Base-by-base conservation (phyloP, 306 rosid genomes). In the Glycine latifolia region DNA sequence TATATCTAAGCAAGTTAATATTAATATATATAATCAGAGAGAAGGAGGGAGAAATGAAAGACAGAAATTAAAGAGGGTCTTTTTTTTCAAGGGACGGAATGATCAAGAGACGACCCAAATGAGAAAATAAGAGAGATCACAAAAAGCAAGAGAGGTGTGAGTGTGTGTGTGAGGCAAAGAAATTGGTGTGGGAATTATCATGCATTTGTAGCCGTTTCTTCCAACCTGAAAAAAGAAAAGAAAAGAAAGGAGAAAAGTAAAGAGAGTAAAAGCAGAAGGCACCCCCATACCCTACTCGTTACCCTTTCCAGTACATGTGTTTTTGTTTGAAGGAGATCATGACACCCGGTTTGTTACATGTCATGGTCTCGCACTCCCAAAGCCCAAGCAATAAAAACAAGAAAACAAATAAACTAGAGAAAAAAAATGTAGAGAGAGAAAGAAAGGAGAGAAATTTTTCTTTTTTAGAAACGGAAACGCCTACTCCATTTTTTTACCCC, bases 261-360 rank as follows among this genome's bases (percentile, higher is more conserved):
- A 67, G 56, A 16, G 31, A 26, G 52, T 48, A 72, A 48, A 77
- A 20, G 78, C 35, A 74, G 49, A 71, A 56, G 74, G 79, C 7
- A 81, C 86, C 86, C 72, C 72, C 87, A 87, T 85, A 79, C 86
- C 82, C 75, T 44, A 46, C 44, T 49, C 65, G 50, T 73, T 86
- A 76, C 33, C 56, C 46, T 81, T 73, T 72, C 41, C 55, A 81
- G 86, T 63, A 83, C 86, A 84, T 54, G 86, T 71, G 17, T 71
- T 84, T 73, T 78, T 14, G 60, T 63, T 47, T 73, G 74, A 82
- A 85, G 79, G 76, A 86, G 88, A 72, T 80, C 89, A 67, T 81
- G 90, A 85, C 84, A 66, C 87, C 53, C 78, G 61, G 79, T 84
- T 91, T 84, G 86, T 86, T 89, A 87, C 90, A 86, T 76, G 90